Conservation (phyloP, 768 basidiomycete species). For the Amanita rubescens region DNA sequence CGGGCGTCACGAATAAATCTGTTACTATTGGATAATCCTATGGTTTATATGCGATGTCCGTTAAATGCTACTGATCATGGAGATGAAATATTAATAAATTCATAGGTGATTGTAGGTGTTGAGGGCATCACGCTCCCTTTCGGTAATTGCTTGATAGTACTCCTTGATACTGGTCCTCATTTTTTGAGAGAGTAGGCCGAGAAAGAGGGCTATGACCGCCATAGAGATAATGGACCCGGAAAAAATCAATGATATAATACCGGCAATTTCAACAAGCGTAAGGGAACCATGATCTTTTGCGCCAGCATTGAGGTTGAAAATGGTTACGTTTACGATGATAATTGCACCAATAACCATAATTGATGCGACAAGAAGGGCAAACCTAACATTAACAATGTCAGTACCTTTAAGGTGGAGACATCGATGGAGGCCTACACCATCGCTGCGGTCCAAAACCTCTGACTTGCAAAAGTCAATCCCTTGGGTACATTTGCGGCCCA, state of each 20-base stretch:
- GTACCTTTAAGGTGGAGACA: neutral
- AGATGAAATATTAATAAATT: too few relatives aligned
- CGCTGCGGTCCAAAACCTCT: slow-evolving; percentile 17
- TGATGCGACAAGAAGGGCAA: slow-evolving; percentile 11
- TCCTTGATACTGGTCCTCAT: neutral
- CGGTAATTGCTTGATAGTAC: neutral
- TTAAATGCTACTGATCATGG: too few relatives aligned
- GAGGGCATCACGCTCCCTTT: neutral
- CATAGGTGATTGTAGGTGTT: neutral
- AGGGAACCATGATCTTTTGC: neutral
- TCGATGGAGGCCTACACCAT: slow-evolving; percentile 6
- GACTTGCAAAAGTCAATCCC: slow-evolving; percentile 17
- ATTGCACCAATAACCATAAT: slow-evolving; percentile 14
- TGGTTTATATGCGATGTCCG: too few relatives aligned
- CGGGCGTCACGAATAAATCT: too few relatives aligned
- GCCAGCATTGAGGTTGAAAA: slow-evolving; percentile 13
- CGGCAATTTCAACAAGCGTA: neutral
- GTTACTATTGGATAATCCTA: too few relatives aligned
- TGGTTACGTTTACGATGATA: slow-evolving; percentile 15
- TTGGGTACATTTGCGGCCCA: slow-evolving; percentile 15
- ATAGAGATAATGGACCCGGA: neutral
- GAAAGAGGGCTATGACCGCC: neutral
- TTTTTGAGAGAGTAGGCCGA: neutral
- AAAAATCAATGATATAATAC: neutral
- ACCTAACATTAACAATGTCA: slow-evolving; percentile 1